Evolutionary conservation across 2,329 filamentous ascomycete species (phyloP).

Genomic region (Xylariales sp.): DNA sequence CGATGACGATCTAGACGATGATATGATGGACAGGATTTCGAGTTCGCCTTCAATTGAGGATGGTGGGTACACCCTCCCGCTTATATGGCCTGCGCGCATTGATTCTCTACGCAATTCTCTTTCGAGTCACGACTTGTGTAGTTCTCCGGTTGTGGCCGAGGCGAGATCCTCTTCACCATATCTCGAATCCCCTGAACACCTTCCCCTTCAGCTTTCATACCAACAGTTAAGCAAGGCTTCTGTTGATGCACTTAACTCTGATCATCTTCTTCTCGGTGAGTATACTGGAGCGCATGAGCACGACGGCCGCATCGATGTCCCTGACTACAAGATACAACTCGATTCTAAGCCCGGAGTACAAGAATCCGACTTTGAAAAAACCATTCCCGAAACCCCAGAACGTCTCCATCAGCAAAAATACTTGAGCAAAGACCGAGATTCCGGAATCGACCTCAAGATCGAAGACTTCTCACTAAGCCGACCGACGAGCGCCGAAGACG

Average conservation of each 20-base stretch:
- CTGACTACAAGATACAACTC: constrained; percentile 32
- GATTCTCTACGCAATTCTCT: constrained; percentile 55
- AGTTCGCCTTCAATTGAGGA: constrained; percentile 99
- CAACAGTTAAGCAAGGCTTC: constrained; percentile 52
- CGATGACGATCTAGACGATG: constrained; percentile 84
- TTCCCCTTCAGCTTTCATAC: constrained; percentile 45
- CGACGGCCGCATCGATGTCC: constrained; percentile 51
- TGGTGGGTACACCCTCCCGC: constrained; percentile 78
- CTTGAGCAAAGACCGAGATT: constrained; percentile 29
- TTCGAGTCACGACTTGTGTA: constrained; percentile 47
- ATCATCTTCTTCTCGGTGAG: constrained; percentile 64
- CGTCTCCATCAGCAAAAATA: constrained; percentile 18
- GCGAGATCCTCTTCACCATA: constrained; percentile 58
- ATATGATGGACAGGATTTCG: constrained; percentile 98
- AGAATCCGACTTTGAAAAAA: constrained; percentile 32
- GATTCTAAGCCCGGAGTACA: constrained; percentile 33
- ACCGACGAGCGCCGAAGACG: constrained; percentile 29
- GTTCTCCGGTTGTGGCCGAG: constrained; percentile 50
- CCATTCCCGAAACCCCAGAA: constrained; percentile 27
- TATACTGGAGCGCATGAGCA: constrained; percentile 51
- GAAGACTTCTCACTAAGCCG: constrained; percentile 39
- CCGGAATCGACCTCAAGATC: constrained; percentile 37
- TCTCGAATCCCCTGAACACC: constrained; percentile 52
- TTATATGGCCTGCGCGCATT: constrained; percentile 58
- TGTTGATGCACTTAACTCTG: constrained; percentile 45